Evolutionary conservation across 2,329 filamentous ascomycete genomes (phyloP).

Genomic region (Fonsecaea pugnacius): DNA sequence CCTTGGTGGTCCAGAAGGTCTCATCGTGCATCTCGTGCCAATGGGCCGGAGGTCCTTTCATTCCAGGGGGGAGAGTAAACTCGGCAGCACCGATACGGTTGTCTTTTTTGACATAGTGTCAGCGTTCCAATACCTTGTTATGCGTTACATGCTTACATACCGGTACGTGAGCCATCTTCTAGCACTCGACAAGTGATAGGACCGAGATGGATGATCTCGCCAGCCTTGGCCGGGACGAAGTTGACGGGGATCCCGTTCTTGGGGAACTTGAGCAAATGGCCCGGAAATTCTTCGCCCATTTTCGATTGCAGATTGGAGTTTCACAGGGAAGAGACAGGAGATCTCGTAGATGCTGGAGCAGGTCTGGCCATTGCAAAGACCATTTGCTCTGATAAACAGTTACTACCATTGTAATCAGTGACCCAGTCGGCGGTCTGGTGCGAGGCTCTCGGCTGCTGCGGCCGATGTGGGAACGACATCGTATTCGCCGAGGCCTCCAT

Average conservation of each 20-base stretch:
- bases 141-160: not conserved
- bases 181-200: not conserved
- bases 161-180: not conserved
- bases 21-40: conserved; percentile 8
- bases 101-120: not conserved
- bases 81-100: not conserved
- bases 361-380: too few relatives aligned
- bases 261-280: conserved; percentile 27
- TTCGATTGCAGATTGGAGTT: too few relatives aligned
- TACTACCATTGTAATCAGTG: too few relatives aligned
- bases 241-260: conserved; percentile 45
- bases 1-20: not conserved
- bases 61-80: not conserved
- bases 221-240: not conserved
- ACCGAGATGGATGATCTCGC: not conserved
- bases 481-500: too few relatives aligned
- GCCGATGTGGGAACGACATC: too few relatives aligned
- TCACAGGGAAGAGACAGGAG: too few relatives aligned
- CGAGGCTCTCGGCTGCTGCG: too few relatives aligned
- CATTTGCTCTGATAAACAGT: too few relatives aligned
- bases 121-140: too few relatives aligned
- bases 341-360: too few relatives aligned
- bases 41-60: not conserved
- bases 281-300: too few relatives aligned
- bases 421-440: too few relatives aligned